Percentiles rank a stretch among this genome's conserved stretches.
phyloP scores from a whole-genome alignment of 129 eudicot species.

The Pseudognaphalium luteoalbum region DNA sequence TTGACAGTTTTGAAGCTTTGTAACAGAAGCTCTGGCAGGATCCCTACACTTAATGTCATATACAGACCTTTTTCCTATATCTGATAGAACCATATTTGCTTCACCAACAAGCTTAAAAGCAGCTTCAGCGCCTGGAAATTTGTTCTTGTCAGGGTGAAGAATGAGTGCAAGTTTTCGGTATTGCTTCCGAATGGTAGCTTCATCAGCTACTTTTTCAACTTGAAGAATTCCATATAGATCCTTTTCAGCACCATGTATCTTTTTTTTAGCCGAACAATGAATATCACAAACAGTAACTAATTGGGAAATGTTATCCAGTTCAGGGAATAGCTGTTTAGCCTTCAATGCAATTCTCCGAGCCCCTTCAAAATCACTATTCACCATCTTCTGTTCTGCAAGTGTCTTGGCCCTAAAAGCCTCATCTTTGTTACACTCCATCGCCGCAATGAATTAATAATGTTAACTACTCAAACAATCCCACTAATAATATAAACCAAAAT shows the following conservation, averaged over 20 bases:
- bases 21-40: conserved; percentile 26
- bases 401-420: conserved; percentile 75
- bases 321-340: conserved; percentile 67
- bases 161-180: conserved; percentile 77
- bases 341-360: conserved; percentile 72
- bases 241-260: conserved; percentile 52
- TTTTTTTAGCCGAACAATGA: conserved; percentile 70
- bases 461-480: conserved; percentile 26
- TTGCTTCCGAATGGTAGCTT: conserved; percentile 64
- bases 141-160: conserved; percentile 96
- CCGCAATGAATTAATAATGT: conserved; percentile 10
- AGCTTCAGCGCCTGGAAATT: conserved; percentile 91
- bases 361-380: conserved; percentile 66
- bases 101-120: conserved; percentile 94
- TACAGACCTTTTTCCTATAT: conserved; percentile 53
- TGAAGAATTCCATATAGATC: conserved; percentile 90
- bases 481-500: background rate
- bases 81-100: conserved; percentile 76
- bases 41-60: conserved; percentile 58
- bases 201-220: conserved; percentile 75
- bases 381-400: conserved; percentile 77
- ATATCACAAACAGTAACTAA: conserved; percentile 78
- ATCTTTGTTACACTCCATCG: conserved; percentile 89
- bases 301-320: conserved; percentile 68
- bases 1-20: conserved; percentile 45